These are phyloP conservation scores for Entomortierella parvispora DNA, from an alignment of 192 early-diverging fungal genomes.

Conservation along the genomic window DNA sequence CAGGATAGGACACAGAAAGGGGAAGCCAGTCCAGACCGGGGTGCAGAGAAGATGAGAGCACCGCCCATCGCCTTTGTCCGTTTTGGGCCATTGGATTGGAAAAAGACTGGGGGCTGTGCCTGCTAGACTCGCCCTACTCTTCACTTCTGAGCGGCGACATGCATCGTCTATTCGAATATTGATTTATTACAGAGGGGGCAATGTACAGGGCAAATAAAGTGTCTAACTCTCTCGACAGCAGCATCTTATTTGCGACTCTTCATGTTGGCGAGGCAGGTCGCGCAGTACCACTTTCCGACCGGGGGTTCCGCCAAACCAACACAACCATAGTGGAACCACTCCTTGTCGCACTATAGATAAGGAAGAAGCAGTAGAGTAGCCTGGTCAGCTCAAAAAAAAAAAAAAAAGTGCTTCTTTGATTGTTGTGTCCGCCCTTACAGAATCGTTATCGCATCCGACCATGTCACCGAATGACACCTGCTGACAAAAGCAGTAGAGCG, in stretches of 20 bases:
- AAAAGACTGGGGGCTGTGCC: too few species aligned
- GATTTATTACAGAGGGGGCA: too few species aligned
- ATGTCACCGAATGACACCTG: constrained; percentile 98
- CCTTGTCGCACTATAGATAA: constrained; percentile 85
- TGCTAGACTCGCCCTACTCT: too few species aligned
- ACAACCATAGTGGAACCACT: constrained; percentile 99
- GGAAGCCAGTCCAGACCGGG: too few species aligned
- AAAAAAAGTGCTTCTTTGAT: too few species aligned
- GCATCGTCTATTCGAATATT: too few species aligned
- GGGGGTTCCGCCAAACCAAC: constrained; percentile 88
- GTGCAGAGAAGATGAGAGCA: too few species aligned
- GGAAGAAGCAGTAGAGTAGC: not conserved
- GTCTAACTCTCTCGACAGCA: too few species aligned
- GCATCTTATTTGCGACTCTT: constrained; percentile 62
- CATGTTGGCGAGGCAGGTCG: constrained; percentile 74
- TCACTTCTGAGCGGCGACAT: too few species aligned
- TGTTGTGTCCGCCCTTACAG: constrained; percentile 30
- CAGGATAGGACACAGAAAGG: not conserved
- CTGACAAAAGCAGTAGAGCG: constrained; percentile 94
- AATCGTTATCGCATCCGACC: constrained; percentile 93
- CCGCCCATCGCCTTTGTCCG: too few species aligned
- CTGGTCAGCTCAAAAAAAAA: not conserved
- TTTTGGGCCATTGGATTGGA: too few species aligned
- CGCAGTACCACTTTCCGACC: constrained; percentile 97
- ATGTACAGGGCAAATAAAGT: not conserved